Evolutionary conservation across 108 stramenopile species (phyloP).

Genomic region (Cyclotella kingstonii): DNA sequence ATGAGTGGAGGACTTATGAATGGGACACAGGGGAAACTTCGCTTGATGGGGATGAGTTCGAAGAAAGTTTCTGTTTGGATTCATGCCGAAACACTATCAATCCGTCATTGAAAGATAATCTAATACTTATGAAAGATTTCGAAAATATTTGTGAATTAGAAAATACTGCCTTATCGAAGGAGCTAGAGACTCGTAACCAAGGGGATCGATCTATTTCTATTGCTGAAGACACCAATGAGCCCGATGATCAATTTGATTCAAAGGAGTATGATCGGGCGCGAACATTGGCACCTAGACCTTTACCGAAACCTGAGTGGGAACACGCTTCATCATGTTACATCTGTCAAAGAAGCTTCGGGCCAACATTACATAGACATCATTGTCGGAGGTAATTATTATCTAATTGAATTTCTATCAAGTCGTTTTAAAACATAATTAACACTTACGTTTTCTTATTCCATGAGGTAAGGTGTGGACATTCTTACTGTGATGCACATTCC

Average conservation of each 20-base stretch:
- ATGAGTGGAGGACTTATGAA: conserved; percentile 77
- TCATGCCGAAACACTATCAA: not conserved
- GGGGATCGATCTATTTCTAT: too few relatives aligned
- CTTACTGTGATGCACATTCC: conserved; percentile 77
- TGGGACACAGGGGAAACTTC: conserved; percentile 27
- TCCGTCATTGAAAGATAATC: too few relatives aligned
- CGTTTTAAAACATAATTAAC: too few relatives aligned
- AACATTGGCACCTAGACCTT: conserved; percentile 64
- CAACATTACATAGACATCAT: conserved; percentile 87
- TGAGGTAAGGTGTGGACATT: conserved; percentile 68
- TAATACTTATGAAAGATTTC: not conserved
- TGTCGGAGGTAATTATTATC: conserved; percentile 53
- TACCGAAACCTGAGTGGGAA: conserved; percentile 66
- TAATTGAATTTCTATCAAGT: too few relatives aligned
- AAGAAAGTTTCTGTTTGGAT: conserved; percentile 1
- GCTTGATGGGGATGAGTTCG: conserved; percentile 18
- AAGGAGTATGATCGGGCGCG: conserved; percentile 60
- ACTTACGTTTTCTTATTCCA: not conserved
- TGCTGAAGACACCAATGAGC: conserved; percentile 29
- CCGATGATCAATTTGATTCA: conserved; percentile 5
- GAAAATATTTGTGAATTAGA: not conserved
- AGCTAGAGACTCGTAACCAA: too few relatives aligned
- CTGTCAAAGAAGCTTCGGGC: conserved; percentile 78
- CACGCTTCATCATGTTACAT: conserved; percentile 60
- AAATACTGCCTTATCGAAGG: not conserved